phyloP scores from a whole-genome alignment of 352 stramenopile species.

The Phytophthora quininea region DNA sequence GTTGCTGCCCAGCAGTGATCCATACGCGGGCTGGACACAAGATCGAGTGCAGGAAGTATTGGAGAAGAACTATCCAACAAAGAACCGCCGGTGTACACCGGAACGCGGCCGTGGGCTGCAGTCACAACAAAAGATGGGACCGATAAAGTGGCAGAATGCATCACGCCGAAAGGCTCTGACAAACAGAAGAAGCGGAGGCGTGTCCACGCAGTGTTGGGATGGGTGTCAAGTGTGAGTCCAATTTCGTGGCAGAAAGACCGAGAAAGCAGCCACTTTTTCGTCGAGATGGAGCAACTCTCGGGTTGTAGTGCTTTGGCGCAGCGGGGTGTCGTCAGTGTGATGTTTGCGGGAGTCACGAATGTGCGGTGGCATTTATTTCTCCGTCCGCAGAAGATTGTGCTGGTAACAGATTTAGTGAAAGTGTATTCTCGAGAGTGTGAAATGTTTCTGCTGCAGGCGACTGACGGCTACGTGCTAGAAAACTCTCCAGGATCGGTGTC shows the following conservation, averaged over 20 bases:
- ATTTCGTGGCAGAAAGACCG: conserved; percentile 50
- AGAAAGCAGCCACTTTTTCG: conserved; percentile 61
- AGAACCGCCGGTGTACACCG: conserved; percentile 57
- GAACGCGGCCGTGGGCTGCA: conserved; percentile 29
- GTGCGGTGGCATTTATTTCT: conserved; percentile 61
- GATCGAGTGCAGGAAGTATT: conserved; percentile 36
- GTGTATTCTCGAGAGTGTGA: conserved; percentile 65
- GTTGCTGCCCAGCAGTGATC: conserved; percentile 2
- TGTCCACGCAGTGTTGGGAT: conserved; percentile 51
- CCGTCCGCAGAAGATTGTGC: conserved; percentile 38
- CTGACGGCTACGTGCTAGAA: conserved; percentile 4
- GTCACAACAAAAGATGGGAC: neutral
- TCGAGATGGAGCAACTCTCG: conserved; percentile 51
- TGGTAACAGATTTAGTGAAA: conserved; percentile 72
- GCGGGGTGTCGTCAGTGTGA: conserved; percentile 51
- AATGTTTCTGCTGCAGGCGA: conserved; percentile 67
- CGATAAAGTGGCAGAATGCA: neutral
- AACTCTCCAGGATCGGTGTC: neutral
- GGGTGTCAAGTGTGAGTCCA: conserved; percentile 58
- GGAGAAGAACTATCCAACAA: conserved; percentile 32
- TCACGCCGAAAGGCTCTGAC: neutral
- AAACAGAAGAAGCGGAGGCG: conserved; percentile 44
- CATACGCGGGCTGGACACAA: conserved; percentile 14
- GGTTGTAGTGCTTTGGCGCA: conserved; percentile 3
- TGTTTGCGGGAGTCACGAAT: conserved; percentile 44